These are phyloP conservation scores for Taiozyma onychis DNA, from an alignment of 1,139 yeast genomes.

Conservation along the genomic window DNA sequence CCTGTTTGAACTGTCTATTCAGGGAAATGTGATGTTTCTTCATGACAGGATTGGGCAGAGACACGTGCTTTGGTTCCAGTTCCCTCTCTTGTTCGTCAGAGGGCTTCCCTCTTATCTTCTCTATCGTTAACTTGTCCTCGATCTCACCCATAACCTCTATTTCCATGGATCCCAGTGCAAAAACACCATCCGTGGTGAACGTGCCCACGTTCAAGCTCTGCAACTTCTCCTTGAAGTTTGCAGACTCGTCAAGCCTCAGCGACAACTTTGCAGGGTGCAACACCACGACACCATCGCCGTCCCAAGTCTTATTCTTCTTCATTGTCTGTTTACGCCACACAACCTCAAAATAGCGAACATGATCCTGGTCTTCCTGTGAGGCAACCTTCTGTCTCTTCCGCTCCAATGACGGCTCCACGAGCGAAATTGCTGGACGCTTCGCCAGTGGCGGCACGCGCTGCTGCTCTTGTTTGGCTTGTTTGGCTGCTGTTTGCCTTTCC, in stretches of 20 bases:
- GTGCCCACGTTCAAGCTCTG: constrained; percentile 17
- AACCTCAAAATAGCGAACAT: constrained; percentile 18
- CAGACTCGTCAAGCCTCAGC: constrained; percentile 26
- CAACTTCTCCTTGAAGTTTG: constrained; percentile 25
- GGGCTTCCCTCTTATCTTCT: constrained; percentile 9
- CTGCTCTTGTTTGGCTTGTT: no score
- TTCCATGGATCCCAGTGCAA: constrained; percentile 47
- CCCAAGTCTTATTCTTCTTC: constrained; percentile 92
- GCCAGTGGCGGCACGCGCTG: no score
- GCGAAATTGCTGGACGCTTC: not conserved
- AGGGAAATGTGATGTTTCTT: not conserved
- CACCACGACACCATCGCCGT: constrained; percentile 72
- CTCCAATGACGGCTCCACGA: no score
- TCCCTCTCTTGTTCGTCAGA: not conserved
- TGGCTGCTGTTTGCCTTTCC: no score
- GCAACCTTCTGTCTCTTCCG: not conserved
- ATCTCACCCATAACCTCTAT: constrained; percentile 46
- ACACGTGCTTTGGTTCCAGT: not conserved
- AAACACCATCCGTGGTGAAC: constrained; percentile 35
- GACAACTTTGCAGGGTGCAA: constrained; percentile 20
- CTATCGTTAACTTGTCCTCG: constrained; percentile 18
- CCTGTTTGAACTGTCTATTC: constrained; percentile 18
- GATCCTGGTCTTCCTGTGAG: not conserved
- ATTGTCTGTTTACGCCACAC: constrained; percentile 53
- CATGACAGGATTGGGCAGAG: not conserved